phyloP scores from a whole-genome alignment of 108 stramenopile species.

The Hondaea fermentalgiana region DNA sequence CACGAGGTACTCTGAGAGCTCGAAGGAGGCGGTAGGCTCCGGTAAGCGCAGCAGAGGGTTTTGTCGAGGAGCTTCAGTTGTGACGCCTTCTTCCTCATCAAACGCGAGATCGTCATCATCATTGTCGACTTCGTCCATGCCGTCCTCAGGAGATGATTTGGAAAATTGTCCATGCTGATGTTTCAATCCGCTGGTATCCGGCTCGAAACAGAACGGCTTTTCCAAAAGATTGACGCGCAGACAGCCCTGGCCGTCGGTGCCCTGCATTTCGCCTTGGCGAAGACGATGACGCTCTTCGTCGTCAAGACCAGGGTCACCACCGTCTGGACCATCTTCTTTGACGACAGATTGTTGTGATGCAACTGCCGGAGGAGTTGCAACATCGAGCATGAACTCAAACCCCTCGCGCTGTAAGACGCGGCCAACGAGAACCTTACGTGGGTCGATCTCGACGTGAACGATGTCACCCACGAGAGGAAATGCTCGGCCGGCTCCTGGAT shows the following conservation, averaged over 20 bases:
- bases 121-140: too few relatives aligned
- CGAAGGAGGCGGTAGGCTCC: neutral
- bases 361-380: too few relatives aligned
- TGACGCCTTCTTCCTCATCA: too few relatives aligned
- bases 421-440: neutral
- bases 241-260: neutral
- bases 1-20: neutral
- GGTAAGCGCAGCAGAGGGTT: neutral
- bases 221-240: neutral
- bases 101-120: too few relatives aligned
- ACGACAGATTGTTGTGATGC: too few relatives aligned
- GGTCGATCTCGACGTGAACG: neutral
- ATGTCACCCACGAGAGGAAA: neutral
- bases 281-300: neutral
- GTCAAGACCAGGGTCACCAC: neutral
- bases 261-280: neutral
- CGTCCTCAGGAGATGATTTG: too few relatives aligned
- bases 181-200: too few relatives aligned
- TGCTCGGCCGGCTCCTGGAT: neutral
- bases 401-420: neutral
- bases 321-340: too few relatives aligned
- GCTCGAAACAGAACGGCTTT: neutral
- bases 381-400: neutral
- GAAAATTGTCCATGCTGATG: too few relatives aligned
- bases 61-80: too few relatives aligned